phyloP scores from a whole-genome alignment of 2,329 filamentous ascomycete genomes.

The Colletotrichum horii region DNA sequence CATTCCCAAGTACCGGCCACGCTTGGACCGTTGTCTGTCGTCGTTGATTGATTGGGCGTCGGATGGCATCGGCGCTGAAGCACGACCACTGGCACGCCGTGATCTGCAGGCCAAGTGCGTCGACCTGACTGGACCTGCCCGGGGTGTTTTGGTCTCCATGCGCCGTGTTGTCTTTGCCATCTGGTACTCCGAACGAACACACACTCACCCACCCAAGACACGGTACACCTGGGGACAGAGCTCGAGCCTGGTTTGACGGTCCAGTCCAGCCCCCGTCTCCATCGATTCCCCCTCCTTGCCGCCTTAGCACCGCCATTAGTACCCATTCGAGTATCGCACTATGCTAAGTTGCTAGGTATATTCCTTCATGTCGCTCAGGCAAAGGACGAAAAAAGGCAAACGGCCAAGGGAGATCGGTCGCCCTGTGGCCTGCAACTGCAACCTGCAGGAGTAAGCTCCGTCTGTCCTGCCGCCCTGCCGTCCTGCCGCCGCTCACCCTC shows the following conservation, averaged over 20 bases:
- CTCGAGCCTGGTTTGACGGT: not conserved
- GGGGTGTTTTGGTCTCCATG: not conserved
- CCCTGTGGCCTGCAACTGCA: not conserved
- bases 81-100: slow-evolving; percentile 15
- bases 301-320: not conserved
- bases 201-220: not conserved
- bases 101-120: slow-evolving; percentile 13
- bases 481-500: not conserved
- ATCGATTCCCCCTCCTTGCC: not conserved
- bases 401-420: not conserved
- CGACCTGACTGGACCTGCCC: slow-evolving; percentile 3
- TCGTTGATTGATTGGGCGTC: slow-evolving; percentile 10
- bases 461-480: not conserved
- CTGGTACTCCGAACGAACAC: not conserved
- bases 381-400: not conserved
- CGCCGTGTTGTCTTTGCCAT: not conserved
- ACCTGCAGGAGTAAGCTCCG: not conserved
- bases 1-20: not conserved
- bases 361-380: not conserved
- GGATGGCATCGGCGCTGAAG: not conserved
- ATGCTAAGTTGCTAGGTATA: not conserved
- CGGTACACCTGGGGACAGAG: not conserved
- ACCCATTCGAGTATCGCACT: not conserved
- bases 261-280: not conserved
- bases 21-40: not conserved